Evolutionary conservation across 176 grass and related monocot genomes (phyloP), one percentile per base, ranked within the genome.

Genomic region (Rhynchospora tenuis): DNA sequence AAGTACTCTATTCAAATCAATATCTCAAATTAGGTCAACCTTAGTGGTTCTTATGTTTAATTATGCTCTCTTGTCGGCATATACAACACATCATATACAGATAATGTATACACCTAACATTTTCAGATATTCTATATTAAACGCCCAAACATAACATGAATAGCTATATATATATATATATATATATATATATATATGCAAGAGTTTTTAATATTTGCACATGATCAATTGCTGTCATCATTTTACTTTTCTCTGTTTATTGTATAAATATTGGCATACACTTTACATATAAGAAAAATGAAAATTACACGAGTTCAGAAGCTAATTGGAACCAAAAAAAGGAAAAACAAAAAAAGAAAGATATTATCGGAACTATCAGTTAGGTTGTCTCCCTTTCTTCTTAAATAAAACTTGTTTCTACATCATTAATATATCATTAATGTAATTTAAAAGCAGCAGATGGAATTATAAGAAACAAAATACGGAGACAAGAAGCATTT

Each of bases 11-110:
- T 54, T 27, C 23, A 56, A 19, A 56, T 54, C 73, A 77, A 10
- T 76, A 29, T 54, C 14, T 77, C 15, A 76, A 56, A 56, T 77
- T 77, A 77, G 73, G 73, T 77, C 50, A 56, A 77, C 48, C 73
- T 16, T 16, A 77, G 73, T 77, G 26, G 73, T 55, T 77, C 14
- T 12, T 77, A 55, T 77, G 73, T 31, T 50, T 14, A 24, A 13
- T 54, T 55, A 28, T 54, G 45, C 6, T 50, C 26, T 48, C 20
- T 27, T 74, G 45, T n/a, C 54, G 26, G 22, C 48, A 54, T 76
- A 16, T 52, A 43, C 3, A 62, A 28, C 28, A 26, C 1, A 66
- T 14, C 33, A 31, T 20, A 73, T 10, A 20, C 24, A 24, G 17
- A 73, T 9, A n/a, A 23, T 44, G 11, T 23, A 46, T 70, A 14